phyloP scores from a whole-genome alignment of 257 asterid genomes.

The Anisodus acutangulus region DNA sequence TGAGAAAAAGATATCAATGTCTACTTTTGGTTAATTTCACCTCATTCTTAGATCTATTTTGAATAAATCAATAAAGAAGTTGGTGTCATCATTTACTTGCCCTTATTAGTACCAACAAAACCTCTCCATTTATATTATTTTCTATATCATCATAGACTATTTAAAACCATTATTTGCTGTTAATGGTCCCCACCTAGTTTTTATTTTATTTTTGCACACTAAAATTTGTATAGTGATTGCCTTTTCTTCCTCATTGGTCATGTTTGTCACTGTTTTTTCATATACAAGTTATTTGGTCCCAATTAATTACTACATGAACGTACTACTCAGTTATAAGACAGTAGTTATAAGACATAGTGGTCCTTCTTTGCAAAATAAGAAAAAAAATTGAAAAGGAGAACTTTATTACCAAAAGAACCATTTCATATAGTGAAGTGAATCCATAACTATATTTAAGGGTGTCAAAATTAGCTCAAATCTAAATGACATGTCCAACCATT shows the following conservation, averaged over 20 bases:
- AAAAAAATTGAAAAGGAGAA: background rate
- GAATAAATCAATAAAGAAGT: background rate
- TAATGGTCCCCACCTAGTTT: background rate
- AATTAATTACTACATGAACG: background rate
- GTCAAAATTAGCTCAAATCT: too few species aligned
- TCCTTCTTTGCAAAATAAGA: background rate
- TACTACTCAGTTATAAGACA: background rate
- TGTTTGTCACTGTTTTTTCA: conserved; percentile 15
- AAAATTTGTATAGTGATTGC: background rate
- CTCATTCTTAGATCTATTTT: background rate
- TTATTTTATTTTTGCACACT: background rate
- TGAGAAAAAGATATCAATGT: background rate
- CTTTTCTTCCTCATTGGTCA: background rate
- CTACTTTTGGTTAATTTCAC: conserved; percentile 21
- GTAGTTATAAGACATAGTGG: background rate
- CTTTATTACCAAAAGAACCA: background rate
- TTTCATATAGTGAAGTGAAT: background rate
- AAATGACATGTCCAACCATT: too few species aligned
- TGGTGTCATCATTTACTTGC: background rate
- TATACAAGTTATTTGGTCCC: conserved; percentile 6
- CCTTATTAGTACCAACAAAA: background rate
- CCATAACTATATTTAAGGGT: background rate
- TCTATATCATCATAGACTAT: background rate
- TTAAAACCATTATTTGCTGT: background rate
- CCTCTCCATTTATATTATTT: background rate